phyloP scores from a whole-genome alignment of 2,329 filamentous ascomycete genomes.

The Fusarium multiceps region DNA sequence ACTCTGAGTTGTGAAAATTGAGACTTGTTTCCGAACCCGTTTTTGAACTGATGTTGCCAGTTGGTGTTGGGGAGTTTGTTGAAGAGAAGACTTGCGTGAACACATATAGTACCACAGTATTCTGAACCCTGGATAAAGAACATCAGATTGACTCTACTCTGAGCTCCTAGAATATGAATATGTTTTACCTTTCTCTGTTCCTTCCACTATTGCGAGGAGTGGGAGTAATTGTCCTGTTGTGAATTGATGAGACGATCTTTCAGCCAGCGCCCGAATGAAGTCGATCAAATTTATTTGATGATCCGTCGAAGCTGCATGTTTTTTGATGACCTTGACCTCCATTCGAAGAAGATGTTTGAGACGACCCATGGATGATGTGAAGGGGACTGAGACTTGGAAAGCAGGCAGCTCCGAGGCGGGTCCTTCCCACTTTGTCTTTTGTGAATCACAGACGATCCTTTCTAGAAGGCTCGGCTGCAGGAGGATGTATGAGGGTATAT shows the following conservation, averaged over 20 bases:
- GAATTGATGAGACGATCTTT: background rate
- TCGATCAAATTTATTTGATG: background rate
- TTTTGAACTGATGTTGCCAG: background rate
- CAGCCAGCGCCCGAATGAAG: background rate
- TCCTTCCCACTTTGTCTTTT: background rate
- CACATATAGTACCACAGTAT: background rate
- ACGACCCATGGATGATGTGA: background rate
- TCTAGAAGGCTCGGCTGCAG: background rate
- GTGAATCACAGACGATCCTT: background rate
- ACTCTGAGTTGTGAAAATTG: background rate
- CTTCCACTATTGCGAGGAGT: background rate
- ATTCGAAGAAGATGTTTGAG: background rate
- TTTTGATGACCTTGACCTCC: too few species aligned
- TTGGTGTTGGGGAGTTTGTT: background rate
- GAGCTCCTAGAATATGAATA: background rate
- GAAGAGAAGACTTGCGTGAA: background rate
- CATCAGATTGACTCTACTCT: background rate
- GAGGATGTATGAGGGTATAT: background rate
- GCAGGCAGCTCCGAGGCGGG: background rate
- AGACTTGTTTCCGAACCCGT: background rate
- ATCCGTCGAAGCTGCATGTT: background rate
- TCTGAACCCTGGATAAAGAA: background rate
- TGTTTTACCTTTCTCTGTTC: background rate
- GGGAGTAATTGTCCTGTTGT: background rate
- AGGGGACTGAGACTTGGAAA: background rate